These are phyloP conservation scores for Globisporangium viniferum DNA, from an alignment of 352 stramenopile species.

Conservation along the genomic window DNA sequence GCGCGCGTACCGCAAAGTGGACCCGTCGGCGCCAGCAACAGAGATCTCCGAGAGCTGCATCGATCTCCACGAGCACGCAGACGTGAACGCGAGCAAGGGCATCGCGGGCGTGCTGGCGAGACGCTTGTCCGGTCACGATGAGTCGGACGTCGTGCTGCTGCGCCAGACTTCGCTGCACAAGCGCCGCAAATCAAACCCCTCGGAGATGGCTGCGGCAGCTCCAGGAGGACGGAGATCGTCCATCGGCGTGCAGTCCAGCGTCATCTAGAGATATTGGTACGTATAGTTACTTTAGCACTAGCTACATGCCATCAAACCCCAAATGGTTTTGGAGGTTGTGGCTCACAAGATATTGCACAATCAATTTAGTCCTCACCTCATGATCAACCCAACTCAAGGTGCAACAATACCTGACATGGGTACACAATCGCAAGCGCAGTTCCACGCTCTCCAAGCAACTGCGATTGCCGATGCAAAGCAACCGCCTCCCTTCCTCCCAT, in stretches of 20 bases:
- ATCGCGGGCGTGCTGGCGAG: conserved; percentile 4
- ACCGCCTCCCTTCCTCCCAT: background rate
- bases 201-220: background rate
- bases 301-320: too few species aligned
- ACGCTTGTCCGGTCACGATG: conserved; percentile 2
- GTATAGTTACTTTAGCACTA: too few species aligned
- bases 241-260: background rate
- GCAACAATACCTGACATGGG: background rate
- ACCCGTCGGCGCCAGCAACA: background rate
- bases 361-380: too few species aligned
- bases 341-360: too few species aligned
- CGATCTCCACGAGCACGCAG: conserved; percentile 8
- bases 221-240: background rate
- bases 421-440: background rate
- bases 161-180: background rate
- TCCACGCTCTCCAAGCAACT: too few species aligned
- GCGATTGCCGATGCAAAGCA: too few species aligned
- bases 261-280: background rate
- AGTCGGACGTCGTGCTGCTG: conserved; percentile 6
- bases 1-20: conserved; percentile 10
- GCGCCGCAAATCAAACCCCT: background rate
- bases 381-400: background rate
- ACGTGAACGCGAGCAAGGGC: conserved; percentile 7
- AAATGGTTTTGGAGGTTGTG: background rate
- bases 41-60: conserved; percentile 2